These are phyloP conservation scores for Caloboletus inedulis DNA, from an alignment of 1,284 basidiomycete species.

Conservation along the genomic window DNA sequence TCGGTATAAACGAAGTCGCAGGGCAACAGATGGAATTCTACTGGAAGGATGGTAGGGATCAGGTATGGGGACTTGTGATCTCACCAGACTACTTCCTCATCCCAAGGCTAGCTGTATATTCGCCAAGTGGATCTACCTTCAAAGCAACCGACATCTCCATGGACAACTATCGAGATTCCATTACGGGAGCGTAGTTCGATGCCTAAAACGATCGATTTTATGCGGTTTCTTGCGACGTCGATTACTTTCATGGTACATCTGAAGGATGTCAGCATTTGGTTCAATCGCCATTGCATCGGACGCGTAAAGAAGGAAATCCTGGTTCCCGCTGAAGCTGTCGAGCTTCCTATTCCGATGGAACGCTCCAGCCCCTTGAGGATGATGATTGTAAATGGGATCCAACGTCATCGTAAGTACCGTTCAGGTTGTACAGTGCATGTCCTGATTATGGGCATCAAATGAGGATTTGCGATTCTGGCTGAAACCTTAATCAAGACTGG, in stretches of 20 bases:
- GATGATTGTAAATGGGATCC: constrained; percentile 42
- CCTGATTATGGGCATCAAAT: background rate
- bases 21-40: constrained; percentile 83
- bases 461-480: background rate
- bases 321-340: constrained; percentile 44
- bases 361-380: constrained; percentile 45
- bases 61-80: constrained; percentile 37
- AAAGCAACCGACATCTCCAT: constrained; percentile 29
- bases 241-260: constrained; percentile 91
- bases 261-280: constrained; percentile 70
- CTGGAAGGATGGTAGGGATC: constrained; percentile 83
- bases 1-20: background rate
- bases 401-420: constrained; percentile 1
- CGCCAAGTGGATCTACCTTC: constrained; percentile 60
- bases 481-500: background rate
- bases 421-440: background rate
- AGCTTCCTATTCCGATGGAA: constrained; percentile 46
- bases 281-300: constrained; percentile 74
- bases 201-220: constrained; percentile 79
- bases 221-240: constrained; percentile 85
- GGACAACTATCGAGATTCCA: constrained; percentile 88
- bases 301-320: constrained; percentile 64
- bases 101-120: constrained; percentile 21
- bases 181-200: constrained; percentile 79
- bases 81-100: background rate